These are phyloP conservation scores for Venturia effusa DNA, from an alignment of 2,329 filamentous ascomycete genomes.

Conservation along the genomic window DNA sequence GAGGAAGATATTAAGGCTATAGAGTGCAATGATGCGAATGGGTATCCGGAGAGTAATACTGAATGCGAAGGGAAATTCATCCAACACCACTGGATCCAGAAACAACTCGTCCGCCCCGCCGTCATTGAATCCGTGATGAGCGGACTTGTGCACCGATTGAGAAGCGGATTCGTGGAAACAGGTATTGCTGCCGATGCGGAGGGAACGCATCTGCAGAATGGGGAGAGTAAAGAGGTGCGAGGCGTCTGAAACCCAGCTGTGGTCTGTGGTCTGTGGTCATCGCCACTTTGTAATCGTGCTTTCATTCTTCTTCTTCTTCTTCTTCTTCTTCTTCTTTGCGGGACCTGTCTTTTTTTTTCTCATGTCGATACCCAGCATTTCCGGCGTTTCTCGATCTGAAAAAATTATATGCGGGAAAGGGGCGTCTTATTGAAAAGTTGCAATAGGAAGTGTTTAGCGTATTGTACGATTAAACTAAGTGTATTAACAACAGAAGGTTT, in stretches of 20 bases:
- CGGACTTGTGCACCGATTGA: conserved; percentile 9
- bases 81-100: conserved; percentile 13
- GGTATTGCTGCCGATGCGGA: background rate
- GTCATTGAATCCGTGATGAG: conserved; percentile 11
- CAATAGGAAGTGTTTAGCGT: no score
- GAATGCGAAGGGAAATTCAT: conserved; percentile 14
- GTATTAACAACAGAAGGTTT: no score
- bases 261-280: no score
- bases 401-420: no score
- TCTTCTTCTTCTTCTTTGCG: background rate
- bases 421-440: no score
- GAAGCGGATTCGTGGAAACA: background rate
- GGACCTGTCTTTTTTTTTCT: background rate
- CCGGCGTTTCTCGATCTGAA: background rate
- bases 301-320: no score
- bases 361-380: background rate
- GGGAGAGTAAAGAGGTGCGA: background rate
- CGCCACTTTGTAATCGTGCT: no score
- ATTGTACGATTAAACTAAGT: no score
- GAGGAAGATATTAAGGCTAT: conserved; percentile 15
- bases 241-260: background rate
- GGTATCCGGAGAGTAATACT: conserved; percentile 19
- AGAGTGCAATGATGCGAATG: conserved; percentile 25
- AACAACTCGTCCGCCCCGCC: conserved; percentile 9
- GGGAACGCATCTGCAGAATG: background rate